Conservation (phyloP, 345 rosid genomes). For the Pugionium dolabratum region DNA sequence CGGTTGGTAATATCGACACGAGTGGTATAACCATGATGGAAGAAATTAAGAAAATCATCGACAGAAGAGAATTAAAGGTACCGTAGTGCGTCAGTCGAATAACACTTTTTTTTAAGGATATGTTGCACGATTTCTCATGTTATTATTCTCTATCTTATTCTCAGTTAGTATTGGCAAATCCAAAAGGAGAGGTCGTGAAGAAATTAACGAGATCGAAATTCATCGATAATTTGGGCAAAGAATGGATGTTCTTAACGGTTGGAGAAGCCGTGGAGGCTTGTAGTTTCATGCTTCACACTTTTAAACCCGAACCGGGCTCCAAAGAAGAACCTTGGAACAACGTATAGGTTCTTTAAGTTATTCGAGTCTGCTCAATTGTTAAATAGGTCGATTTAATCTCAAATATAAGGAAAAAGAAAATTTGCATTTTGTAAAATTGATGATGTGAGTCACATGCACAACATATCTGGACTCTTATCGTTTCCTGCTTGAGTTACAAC, state of each 20-base stretch:
- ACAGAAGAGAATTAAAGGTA: conserved; percentile 73
- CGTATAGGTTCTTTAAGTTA: conserved; percentile 3
- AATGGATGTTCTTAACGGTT: conserved; percentile 79
- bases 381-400: conserved; percentile 14
- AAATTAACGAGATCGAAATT: conserved; percentile 40
- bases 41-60: conserved; percentile 63
- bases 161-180: conserved; percentile 43
- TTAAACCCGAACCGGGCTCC: conserved; percentile 38
- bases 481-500: neutral
- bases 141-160: no score
- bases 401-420: neutral
- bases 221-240: conserved; percentile 53
- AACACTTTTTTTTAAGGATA: neutral
- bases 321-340: conserved; percentile 46
- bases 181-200: conserved; percentile 46
- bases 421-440: conserved; percentile 14
- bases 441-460: neutral
- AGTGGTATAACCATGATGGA: conserved; percentile 94
- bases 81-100: neutral
- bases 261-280: conserved; percentile 92
- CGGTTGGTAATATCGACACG: conserved; percentile 85
- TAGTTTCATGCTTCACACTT: conserved; percentile 67
- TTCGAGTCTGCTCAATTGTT: conserved; percentile 21
- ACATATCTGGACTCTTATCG: neutral
- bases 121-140: neutral